A percentile compares a stretch with the other conserved stretches of the same genome.
phyloP scores from a whole-genome alignment of 106 monocot species.

The Xerophyta viscosa region DNA sequence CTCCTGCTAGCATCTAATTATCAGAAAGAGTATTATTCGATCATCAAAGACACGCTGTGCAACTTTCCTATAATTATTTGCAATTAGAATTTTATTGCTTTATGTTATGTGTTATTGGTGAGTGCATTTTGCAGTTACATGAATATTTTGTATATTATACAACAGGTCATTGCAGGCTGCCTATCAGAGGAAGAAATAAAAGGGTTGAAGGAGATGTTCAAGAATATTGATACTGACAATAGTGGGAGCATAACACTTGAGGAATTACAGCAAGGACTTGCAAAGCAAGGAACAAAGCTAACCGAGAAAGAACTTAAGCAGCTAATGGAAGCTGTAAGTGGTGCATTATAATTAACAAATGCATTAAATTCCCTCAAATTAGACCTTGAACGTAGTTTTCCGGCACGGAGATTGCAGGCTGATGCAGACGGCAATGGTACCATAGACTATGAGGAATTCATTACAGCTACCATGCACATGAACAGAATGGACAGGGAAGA shows the following conservation, averaged over 20 bases:
- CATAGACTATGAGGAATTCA: constrained; percentile 92
- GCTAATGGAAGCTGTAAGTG: constrained; percentile 64
- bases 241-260: constrained; percentile 76
- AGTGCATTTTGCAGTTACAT: neutral
- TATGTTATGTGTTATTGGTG: no score
- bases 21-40: no score
- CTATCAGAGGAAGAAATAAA: constrained; percentile 70
- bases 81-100: no score
- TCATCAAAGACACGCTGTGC: no score
- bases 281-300: constrained; percentile 61
- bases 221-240: constrained; percentile 71
- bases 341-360: neutral
- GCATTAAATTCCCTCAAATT: neutral
- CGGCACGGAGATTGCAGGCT: constrained; percentile 24
- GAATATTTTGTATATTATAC: neutral
- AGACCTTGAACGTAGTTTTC: neutral
- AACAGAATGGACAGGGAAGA: constrained; percentile 92
- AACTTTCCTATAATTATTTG: no score
- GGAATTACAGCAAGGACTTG: constrained; percentile 52
- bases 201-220: constrained; percentile 75
- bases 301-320: constrained; percentile 56
- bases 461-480: constrained; percentile 87
- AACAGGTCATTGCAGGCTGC: constrained; percentile 64
- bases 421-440: constrained; percentile 97
- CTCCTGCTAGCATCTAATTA: no score